Percentiles rank a stretch among this genome's conserved stretches.
Conservation (phyloP, 164 flowering plant species). For the Santalum album region DNA sequence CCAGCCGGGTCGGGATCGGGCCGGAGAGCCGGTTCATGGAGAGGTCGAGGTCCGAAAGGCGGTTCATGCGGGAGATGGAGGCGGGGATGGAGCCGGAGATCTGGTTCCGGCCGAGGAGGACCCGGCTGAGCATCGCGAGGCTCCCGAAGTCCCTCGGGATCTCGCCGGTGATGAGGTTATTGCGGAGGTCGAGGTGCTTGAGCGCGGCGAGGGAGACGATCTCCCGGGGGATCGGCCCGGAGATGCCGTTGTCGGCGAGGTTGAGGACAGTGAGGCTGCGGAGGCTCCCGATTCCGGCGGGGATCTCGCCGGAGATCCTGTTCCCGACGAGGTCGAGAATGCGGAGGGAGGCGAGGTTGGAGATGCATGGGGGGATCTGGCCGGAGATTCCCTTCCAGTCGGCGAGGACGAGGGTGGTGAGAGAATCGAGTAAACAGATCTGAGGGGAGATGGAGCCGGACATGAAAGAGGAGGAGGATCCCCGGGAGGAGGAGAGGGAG, state of each 20-base stretch:
- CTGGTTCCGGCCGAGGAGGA: conserved; percentile 33
- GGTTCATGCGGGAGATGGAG: conserved; percentile 27
- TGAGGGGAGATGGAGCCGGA: conserved; percentile 40
- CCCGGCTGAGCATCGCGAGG: conserved; percentile 49
- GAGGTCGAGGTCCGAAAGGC: conserved; percentile 52
- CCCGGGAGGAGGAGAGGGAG: conserved; percentile 11
- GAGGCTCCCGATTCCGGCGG: conserved; percentile 34
- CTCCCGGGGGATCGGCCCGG: conserved; percentile 39
- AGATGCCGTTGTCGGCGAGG: conserved; percentile 41
- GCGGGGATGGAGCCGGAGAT: conserved; percentile 42
- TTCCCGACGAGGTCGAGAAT: conserved; percentile 48
- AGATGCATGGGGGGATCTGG: conserved; percentile 37
- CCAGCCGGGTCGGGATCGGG: conserved; percentile 35
- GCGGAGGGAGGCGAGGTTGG: conserved; percentile 27
- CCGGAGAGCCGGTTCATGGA: conserved; percentile 40
- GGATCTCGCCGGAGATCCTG: conserved; percentile 41
- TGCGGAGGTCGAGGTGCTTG: conserved; percentile 42
- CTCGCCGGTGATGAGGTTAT: conserved; percentile 35
- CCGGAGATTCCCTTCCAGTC: conserved; percentile 66
- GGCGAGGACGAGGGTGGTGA: conserved; percentile 33
- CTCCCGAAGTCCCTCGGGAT: conserved; percentile 39
- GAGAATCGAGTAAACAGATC: conserved; percentile 34
- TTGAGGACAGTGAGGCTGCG: conserved; percentile 31
- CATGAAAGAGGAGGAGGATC: conserved; percentile 50
- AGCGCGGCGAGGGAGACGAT: conserved; percentile 22